Evolutionary conservation across 2,329 filamentous ascomycete genomes (phyloP).

Genomic region (Colletotrichum incanum): DNA sequence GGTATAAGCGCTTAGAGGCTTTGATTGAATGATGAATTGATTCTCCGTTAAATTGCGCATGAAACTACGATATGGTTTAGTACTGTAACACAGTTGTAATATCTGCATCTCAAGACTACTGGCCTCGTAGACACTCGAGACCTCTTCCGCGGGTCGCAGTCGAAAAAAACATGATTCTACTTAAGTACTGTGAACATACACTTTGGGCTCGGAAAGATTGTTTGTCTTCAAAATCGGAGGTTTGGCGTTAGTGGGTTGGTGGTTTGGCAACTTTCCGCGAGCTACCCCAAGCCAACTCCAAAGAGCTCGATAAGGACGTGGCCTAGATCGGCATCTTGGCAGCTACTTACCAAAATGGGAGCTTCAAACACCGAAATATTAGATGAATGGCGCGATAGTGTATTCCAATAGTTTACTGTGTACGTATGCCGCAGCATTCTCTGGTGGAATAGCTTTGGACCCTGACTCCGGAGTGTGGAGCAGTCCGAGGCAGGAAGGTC

Average conservation of each 20-base stretch:
- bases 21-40: background rate
- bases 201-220: too few species aligned
- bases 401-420: background rate
- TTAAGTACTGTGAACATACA: too few species aligned
- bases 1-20: background rate
- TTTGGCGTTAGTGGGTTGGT: background rate
- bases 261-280: slow-evolving; percentile 16
- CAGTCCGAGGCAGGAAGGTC: slow-evolving; percentile 17
- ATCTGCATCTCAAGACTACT: too few species aligned
- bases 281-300: background rate
- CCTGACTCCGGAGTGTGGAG: background rate
- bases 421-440: background rate
- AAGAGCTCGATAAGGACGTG: background rate
- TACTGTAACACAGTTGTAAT: too few species aligned
- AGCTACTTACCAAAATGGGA: slow-evolving; percentile 4
- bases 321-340: background rate
- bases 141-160: too few species aligned
- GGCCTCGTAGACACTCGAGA: too few species aligned
- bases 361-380: background rate
- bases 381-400: background rate
- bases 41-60: background rate
- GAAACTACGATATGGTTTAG: background rate
- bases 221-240: too few species aligned
- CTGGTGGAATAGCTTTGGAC: background rate
- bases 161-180: too few species aligned